phyloP scores from a whole-genome alignment of 2,329 filamentous ascomycete genomes.

The Ophiostoma himal-ulmi region DNA sequence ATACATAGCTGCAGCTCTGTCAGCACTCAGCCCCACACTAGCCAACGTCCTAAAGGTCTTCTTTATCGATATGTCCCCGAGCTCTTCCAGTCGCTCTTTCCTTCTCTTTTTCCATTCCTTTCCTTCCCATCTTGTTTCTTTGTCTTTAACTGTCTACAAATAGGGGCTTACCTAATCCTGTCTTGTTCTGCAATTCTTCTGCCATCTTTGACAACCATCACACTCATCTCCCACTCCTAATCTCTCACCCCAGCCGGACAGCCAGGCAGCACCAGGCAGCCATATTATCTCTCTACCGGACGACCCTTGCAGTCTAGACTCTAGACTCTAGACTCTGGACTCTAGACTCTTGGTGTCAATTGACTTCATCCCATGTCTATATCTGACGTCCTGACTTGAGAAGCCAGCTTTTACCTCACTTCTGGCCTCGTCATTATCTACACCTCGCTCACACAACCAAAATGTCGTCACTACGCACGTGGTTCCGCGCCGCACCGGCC shows the following conservation, averaged over 20 bases:
- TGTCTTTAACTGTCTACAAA: background rate
- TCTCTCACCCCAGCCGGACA: background rate
- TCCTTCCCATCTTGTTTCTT: background rate
- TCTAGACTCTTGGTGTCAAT: background rate
- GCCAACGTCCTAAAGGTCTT: background rate
- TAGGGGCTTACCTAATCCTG: background rate
- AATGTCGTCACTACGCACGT: conserved; percentile 41
- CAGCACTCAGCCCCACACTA: background rate
- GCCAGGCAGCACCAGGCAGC: background rate
- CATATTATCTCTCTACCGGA: background rate
- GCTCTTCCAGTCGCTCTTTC: background rate
- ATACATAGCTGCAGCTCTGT: background rate
- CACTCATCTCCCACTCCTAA: background rate
- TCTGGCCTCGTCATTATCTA: background rate
- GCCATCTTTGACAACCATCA: background rate
- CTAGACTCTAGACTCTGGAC: background rate
- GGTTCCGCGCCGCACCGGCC: conserved; percentile 41
- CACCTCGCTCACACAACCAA: background rate
- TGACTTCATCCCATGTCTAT: background rate
- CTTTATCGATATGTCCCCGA: background rate
- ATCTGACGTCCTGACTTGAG: background rate
- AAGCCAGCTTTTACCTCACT: background rate
- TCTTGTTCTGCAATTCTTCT: background rate
- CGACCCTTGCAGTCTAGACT: background rate
- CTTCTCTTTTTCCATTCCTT: background rate